phyloP scores from a whole-genome alignment of 2,329 filamentous ascomycete genomes.

The Aspergillus felis region DNA sequence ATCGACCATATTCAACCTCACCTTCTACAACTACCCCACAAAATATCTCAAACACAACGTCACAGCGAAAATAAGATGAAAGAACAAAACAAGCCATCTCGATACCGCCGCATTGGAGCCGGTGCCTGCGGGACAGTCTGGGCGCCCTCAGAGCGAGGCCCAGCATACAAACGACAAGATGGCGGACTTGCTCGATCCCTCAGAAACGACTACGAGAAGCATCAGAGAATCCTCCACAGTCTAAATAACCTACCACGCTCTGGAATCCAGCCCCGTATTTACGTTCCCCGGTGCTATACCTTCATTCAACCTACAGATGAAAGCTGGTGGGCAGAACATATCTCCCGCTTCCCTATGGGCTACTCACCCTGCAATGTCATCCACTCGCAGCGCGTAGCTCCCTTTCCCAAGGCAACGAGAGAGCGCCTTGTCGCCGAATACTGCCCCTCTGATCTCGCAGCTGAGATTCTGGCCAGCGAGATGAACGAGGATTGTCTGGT shows the following conservation, averaged over 20 bases:
- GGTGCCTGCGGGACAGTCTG: too few species aligned
- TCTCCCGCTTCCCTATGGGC: conserved; percentile 22
- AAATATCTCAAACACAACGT: too few species aligned
- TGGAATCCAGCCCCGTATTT: neutral
- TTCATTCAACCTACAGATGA: conserved; percentile 20
- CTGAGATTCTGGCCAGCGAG: conserved; percentile 25
- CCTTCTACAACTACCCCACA: neutral
- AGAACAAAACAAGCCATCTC: neutral
- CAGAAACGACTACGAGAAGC: neutral
- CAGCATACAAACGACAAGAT: neutral
- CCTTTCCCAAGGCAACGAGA: conserved; percentile 23
- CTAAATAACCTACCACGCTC: neutral
- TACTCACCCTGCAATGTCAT: conserved; percentile 34
- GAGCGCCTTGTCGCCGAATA: conserved; percentile 30
- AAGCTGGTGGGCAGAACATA: conserved; percentile 26
- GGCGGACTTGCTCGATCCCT: neutral
- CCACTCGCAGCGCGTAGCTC: conserved; percentile 32
- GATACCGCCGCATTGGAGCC: too few species aligned
- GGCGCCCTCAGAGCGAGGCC: neutral
- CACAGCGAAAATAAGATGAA: too few species aligned
- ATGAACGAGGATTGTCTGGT: conserved; percentile 48
- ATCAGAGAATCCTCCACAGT: neutral
- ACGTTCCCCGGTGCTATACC: conserved; percentile 21
- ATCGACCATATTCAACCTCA: neutral
- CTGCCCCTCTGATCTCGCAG: conserved; percentile 23